These are phyloP conservation scores for Acer campestre DNA, from an alignment of 345 rosid species.

Conservation along the genomic window DNA sequence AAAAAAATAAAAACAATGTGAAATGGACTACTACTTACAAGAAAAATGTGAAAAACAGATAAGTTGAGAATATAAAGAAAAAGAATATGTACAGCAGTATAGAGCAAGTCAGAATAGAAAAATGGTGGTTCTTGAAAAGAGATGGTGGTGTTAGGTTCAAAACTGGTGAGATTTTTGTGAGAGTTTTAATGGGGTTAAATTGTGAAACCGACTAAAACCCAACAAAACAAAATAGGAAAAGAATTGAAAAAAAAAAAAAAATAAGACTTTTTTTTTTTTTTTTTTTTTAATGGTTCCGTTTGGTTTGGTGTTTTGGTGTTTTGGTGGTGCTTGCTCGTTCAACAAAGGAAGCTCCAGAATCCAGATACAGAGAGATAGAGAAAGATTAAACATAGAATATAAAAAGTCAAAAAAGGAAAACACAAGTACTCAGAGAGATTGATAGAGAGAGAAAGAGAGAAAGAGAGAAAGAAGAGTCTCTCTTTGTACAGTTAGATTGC, in stretches of 20 bases:
- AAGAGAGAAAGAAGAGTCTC: not conserved
- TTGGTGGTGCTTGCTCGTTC: conserved; percentile 32
- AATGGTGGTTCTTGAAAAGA: not conserved
- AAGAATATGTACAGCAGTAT: not conserved
- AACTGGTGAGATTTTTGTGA: conserved; percentile 37
- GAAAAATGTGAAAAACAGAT: no score
- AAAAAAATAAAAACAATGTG: not conserved
- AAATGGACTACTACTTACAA: no score
- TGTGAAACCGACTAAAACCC: conserved; percentile 33
- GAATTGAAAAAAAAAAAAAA: not conserved
- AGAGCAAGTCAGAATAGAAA: not conserved
- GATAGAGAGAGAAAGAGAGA: not conserved
- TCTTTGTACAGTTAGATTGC: conserved; percentile 31
- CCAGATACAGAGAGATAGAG: not conserved
- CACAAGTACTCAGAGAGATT: not conserved
- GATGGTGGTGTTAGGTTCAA: conserved; percentile 38
- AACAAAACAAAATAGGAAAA: not conserved
- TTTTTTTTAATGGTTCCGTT: conserved; percentile 21
- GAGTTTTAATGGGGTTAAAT: conserved; percentile 20
- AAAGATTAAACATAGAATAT: conserved; percentile 27
- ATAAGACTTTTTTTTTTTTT: not conserved
- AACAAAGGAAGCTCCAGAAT: conserved; percentile 47
- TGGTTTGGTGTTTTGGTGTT: conserved; percentile 26
- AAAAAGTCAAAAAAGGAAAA: conserved; percentile 33
- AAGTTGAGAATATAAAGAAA: not conserved